Evolutionary conservation across 2,329 filamentous ascomycete species (phyloP), one percentile per base, ranked within the genome.

Genomic region (Clonostachys chloroleuca): DNA sequence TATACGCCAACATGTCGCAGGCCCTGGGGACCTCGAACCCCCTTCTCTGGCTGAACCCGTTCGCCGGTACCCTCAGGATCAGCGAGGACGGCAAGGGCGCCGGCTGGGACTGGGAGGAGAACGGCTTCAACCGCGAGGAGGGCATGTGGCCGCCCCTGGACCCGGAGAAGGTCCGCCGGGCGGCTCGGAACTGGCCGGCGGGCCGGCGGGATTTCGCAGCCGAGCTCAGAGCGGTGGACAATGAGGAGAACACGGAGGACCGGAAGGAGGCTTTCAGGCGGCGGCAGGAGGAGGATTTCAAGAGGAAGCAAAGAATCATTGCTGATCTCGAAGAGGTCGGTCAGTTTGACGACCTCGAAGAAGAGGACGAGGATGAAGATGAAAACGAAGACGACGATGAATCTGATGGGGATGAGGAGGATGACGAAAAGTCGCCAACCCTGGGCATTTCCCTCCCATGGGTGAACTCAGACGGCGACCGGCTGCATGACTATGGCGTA

Each of bases 401-500:
- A 8, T 39, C 36, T 39, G 36, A n/a, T 4, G 12, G 36, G 5
- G 36, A 12, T n/a, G 24, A 70, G 1, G 77, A 80, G 3, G 56
- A 59, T 4, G 58, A 57, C 12, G 46, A 54, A 53, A 55, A 54
- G 4, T 53, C 54, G 56, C 75, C 76, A 40, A 77, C 70, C 6
- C 24, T 30, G 24, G 24, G 24, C 8, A 30, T 30, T 8, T 10
- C 24, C 8, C 24, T 30, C 24, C 24, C 24, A 30, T 94, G 88
- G 88, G 81, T 75, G 0, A 92, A 92, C 54, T 75, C 80, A 0
- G 87, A 92, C 45, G 89, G 88, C 2, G 87, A 92, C 59, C 73
- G 81, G 34, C 66, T 94, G 44, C 74, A 78, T 40, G 89, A 94
- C 57, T 94, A 84, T 58, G 89, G 89, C 2, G 87, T 94, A 0